These are phyloP conservation scores for Ophiocordyceps camponoti-leonardi DNA, from an alignment of 2,329 filamentous ascomycete genomes.

Conservation along the genomic window DNA sequence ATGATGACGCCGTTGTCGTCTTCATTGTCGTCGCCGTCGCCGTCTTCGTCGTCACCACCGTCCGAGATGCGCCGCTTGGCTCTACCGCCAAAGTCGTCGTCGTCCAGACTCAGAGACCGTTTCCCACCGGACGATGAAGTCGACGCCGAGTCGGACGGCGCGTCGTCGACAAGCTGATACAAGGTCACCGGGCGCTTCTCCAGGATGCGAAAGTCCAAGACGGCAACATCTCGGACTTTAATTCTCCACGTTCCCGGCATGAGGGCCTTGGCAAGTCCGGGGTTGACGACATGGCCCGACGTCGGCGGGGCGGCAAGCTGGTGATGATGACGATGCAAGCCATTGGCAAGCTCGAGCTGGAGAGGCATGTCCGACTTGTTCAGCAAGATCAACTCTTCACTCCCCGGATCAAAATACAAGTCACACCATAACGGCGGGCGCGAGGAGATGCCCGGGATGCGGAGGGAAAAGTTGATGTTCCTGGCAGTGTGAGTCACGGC, in stretches of 20 bases:
- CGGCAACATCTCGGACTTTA: slow-evolving; percentile 26
- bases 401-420: slow-evolving; percentile 41
- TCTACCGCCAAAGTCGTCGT: slow-evolving; percentile 24
- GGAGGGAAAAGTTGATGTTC: slow-evolving; percentile 42
- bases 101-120: slow-evolving; percentile 27
- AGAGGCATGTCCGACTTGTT: slow-evolving; percentile 39
- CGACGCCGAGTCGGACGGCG: slow-evolving; percentile 15
- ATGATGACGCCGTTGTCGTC: slow-evolving; percentile 36
- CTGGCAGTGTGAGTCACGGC: slow-evolving; percentile 42
- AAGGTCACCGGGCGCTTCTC: slow-evolving; percentile 32
- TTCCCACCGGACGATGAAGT: slow-evolving; percentile 25
- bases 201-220: slow-evolving; percentile 40
- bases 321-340: slow-evolving; percentile 26
- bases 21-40: slow-evolving; percentile 8
- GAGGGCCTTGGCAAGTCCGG: slow-evolving; percentile 26
- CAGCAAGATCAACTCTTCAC: slow-evolving; percentile 38
- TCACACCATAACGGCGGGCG: slow-evolving; percentile 39
- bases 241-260: slow-evolving; percentile 41
- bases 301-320: no score
- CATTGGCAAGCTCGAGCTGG: slow-evolving; percentile 25
- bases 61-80: slow-evolving; percentile 25
- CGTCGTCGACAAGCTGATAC: slow-evolving; percentile 15
- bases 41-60: no score
- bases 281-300: slow-evolving; percentile 22
- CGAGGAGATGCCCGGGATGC: slow-evolving; percentile 30